Evolutionary conservation across 495 filamentous ascomycete species (phyloP).

Genomic region (Thermothielavioides terrestris): DNA sequence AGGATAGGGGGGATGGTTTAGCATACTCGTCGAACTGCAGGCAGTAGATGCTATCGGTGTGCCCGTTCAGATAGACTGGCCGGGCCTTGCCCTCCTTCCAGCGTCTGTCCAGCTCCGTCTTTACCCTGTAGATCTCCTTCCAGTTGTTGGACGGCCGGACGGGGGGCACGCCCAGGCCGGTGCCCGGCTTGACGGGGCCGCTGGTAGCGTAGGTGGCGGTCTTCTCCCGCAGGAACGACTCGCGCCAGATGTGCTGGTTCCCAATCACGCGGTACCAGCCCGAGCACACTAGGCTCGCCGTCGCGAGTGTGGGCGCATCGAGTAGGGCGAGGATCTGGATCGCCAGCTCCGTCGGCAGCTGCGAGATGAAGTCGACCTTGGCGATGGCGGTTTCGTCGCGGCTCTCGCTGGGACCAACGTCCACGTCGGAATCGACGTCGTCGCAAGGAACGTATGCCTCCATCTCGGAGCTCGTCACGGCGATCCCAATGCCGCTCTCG

Average conservation of each 20-base stretch:
- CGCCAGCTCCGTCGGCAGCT: slow-evolving; percentile 63
- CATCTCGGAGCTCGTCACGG: slow-evolving; percentile 45
- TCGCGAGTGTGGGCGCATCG: slow-evolving; percentile 54
- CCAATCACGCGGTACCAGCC: slow-evolving; percentile 54
- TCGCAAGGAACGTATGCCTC: slow-evolving; percentile 28
- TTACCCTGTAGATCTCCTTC: slow-evolving; percentile 75
- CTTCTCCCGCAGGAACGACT: slow-evolving; percentile 64
- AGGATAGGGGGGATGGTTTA: slow-evolving; percentile 22
- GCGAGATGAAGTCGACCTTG: slow-evolving; percentile 54
- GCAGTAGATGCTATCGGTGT: slow-evolving; percentile 93
- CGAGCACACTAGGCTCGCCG: slow-evolving; percentile 52
- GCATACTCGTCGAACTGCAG: slow-evolving; percentile 95
- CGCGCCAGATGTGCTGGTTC: slow-evolving; percentile 66
- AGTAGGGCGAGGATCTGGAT: slow-evolving; percentile 64
- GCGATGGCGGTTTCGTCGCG: slow-evolving; percentile 33
- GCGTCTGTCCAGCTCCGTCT: slow-evolving; percentile 61
- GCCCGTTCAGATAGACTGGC: slow-evolving; percentile 82
- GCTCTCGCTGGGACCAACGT: slow-evolving; percentile 28
- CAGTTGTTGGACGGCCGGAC: slow-evolving; percentile 55
- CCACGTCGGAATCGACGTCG: slow-evolving; percentile 25
- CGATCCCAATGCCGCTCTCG: slow-evolving; percentile 75
- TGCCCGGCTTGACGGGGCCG: slow-evolving; percentile 34
- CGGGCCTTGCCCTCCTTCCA: slow-evolving; percentile 73
- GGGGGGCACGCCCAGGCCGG: slow-evolving; percentile 40
- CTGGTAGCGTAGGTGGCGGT: slow-evolving; percentile 46